Base-by-base conservation (phyloP, 176 grass and related monocot species). In the Rhynchospora breviuscula region DNA sequence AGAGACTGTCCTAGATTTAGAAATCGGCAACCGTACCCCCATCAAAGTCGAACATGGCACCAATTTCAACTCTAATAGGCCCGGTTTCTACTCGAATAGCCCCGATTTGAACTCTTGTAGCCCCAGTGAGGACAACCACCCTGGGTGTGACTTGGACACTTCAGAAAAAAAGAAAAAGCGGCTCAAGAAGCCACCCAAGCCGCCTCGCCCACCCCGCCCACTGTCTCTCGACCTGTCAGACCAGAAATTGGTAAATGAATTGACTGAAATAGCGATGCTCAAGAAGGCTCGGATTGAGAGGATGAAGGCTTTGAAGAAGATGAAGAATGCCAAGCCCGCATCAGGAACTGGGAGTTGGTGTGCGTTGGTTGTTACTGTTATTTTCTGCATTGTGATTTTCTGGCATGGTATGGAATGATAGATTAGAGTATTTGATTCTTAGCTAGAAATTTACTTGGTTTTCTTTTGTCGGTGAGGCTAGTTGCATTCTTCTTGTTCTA, bases 261-360 rank as follows among this genome's bases (percentile, higher is more conserved):
- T 96, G 22, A 91, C 87, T 48, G 97, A 99, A 58, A 88, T 96
- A 45, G 91, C 97, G 9, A 79, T 91, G 83, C 64, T 90, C 29
- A 99, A 99, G 83, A 85, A 86, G 67, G 97, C 97, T 44, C 88
- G 97, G 87, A 92, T 93, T 56, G 97, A 96, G 88, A 85, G 93
- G 29, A 96, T 99, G 97, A 99, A 96, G 82, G 91, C 91, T 63
- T 85, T 93, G 81, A 99, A 92, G 68, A 96, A 91, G 89, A 91
- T 89, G 88, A 99, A 96, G 85, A 95, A 92, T 59, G 72, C 88
- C 26, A 99, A 90, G 23, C 89, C 92, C 35, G 81, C 79, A 52
- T 80, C 93, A 2, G 88, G 86, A 3, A 87, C 33, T 23, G 40
- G 88, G 75, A 93, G 90, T 65, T 87, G 87, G 26, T 91, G 84